A percentile compares a stretch with the other conserved stretches of the same genome.
Evolutionary conservation across 1,284 basidiomycete species (phyloP).

Genomic region (Porodaedalea pini): DNA sequence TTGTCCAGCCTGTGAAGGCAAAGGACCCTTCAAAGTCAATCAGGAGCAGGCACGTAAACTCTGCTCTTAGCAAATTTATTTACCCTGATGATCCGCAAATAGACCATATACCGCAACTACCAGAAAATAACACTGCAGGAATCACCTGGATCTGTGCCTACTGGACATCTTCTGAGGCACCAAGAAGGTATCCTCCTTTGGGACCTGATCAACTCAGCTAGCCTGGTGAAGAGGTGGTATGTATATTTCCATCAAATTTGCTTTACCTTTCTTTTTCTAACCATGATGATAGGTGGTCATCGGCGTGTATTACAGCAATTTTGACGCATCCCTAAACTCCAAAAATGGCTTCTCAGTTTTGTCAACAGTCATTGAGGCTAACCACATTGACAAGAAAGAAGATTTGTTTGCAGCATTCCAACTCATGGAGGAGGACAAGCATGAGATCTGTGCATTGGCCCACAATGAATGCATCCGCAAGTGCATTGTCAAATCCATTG

Average conservation of each 20-base stretch:
- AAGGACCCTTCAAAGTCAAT: conserved; percentile 95
- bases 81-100: conserved; percentile 12
- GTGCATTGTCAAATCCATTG: conserved; percentile 97
- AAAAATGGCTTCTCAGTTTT: conserved; percentile 99
- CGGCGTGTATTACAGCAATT: conserved; percentile 98
- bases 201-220: conserved; percentile 97
- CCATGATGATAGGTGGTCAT: conserved; percentile 74
- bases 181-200: conserved; percentile 95
- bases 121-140: conserved; percentile 99
- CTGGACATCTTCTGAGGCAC: conserved; percentile 93
- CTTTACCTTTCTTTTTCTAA: conserved; percentile 22
- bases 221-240: conserved; percentile 94
- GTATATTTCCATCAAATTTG: conserved; percentile 31
- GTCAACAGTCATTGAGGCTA: conserved; percentile 96
- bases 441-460: conserved; percentile 81
- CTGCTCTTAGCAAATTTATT: neutral
- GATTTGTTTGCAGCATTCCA: conserved; percentile 93
- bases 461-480: conserved; percentile 93
- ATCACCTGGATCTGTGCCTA: conserved; percentile 96
- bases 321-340: conserved; percentile 95
- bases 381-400: conserved; percentile 97
- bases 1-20: conserved; percentile 90
- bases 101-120: conserved; percentile 99
- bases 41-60: conserved; percentile 75
- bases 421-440: conserved; percentile 95